phyloP scores from a whole-genome alignment of 306 rosid species.

The Sphenostylis stenocarpa region DNA sequence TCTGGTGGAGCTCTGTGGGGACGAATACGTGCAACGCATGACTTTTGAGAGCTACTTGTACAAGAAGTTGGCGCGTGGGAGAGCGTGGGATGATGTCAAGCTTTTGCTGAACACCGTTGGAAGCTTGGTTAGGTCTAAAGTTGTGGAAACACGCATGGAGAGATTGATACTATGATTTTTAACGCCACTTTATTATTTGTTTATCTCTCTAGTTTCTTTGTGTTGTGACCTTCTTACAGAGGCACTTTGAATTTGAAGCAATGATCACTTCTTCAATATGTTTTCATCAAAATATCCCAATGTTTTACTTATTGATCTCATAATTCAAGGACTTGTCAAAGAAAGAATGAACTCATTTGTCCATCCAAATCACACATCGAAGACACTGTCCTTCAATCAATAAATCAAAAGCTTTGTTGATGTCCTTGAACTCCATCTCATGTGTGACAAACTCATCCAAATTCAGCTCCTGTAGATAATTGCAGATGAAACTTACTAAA shows the following conservation, averaged over 20 bases:
- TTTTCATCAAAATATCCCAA: too few relatives aligned
- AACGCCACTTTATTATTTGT: too few relatives aligned
- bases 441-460: conserved; percentile 83
- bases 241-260: too few relatives aligned
- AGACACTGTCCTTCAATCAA: conserved; percentile 61
- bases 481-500: background rate
- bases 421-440: conserved; percentile 65
- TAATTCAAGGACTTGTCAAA: background rate
- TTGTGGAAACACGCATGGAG: conserved; percentile 41
- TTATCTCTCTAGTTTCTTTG: too few relatives aligned
- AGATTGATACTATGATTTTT: conserved; percentile 22
- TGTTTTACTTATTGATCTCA: background rate
- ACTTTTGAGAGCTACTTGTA: conserved; percentile 87
- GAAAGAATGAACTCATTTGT: conserved; percentile 18
- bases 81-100: conserved; percentile 62
- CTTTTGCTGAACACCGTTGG: conserved; percentile 61
- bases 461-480: conserved; percentile 56
- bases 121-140: conserved; percentile 63
- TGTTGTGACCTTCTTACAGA: too few relatives aligned
- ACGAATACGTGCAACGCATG: conserved; percentile 93
- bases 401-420: conserved; percentile 77
- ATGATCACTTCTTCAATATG: too few relatives aligned
- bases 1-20: conserved; percentile 88
- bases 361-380: conserved; percentile 81
- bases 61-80: conserved; percentile 66